Conservation (phyloP, 2,329 filamentous ascomycete genomes). For the Nothophaeocryptopus gaeumannii region DNA sequence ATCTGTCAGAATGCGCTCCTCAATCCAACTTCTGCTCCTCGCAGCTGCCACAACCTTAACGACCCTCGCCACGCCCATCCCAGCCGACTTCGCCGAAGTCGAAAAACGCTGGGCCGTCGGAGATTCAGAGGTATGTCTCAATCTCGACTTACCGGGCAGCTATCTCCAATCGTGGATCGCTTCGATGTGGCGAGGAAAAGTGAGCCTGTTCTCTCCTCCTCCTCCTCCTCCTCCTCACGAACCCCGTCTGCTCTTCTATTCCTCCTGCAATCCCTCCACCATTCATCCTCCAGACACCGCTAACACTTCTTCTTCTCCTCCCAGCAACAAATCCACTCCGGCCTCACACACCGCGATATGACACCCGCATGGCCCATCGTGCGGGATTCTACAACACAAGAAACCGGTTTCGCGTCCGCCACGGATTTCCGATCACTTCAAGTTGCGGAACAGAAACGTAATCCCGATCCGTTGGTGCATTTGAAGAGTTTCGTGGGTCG, state of each 20-base stretch:
- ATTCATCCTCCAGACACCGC: no score
- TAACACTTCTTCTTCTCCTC: no score
- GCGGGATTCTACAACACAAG: not conserved
- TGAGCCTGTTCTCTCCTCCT: not conserved
- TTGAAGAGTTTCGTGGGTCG: conserved; percentile 18
- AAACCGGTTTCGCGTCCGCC: conserved; percentile 6
- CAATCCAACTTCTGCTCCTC: conserved; percentile 12
- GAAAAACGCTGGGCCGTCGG: conserved; percentile 29
- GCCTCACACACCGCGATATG: conserved; percentile 15
- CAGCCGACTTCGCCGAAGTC: conserved; percentile 26
- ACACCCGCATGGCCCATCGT: conserved; percentile 19
- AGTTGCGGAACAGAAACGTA: conserved; percentile 4
- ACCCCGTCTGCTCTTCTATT: no score
- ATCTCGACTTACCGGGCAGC: no score
- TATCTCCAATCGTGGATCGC: no score
- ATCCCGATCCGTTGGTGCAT: conserved; percentile 11
- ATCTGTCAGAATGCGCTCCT: conserved; percentile 18
- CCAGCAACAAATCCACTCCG: conserved; percentile 20
- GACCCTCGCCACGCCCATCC: conserved; percentile 14
- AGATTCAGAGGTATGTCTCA: conserved; percentile 27
- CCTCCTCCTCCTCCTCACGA: conserved; percentile 4
- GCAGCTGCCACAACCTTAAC: conserved; percentile 10
- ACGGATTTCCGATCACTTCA: conserved; percentile 9
- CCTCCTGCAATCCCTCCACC: no score
- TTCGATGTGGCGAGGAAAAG: no score